Base-by-base conservation (phyloP, 768 basidiomycete genomes). In the Russula ochroleuca region DNA sequence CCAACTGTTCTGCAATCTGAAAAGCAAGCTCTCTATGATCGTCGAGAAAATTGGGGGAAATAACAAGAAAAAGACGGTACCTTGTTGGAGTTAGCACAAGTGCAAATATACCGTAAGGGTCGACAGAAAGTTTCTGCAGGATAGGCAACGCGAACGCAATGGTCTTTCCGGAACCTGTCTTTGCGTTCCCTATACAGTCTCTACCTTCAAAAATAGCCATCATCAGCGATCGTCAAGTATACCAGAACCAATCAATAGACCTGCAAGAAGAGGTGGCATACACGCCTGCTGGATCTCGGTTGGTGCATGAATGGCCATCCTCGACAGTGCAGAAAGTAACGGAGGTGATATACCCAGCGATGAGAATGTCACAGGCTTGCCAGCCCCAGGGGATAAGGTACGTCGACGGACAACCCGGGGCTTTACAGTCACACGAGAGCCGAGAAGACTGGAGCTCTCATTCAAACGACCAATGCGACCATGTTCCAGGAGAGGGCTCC, bases 131-230 rank as follows among this genome's bases (percentile, higher is more conserved):
- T 69, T 84, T 84, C 73, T 99, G 94, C 8, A 98, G 78, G 61
- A 98, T 98, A 5, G 97, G 97, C 6, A 98, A 75, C 1, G 96
- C 97, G 69, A 99, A 99, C 0, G 97, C 95, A 63, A 99, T 85
- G 0, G 97, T 99, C 77, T 99, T 99, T 70, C 96, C 96, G 2
- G 92, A 94, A 57, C 97, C 97, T 0, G 97, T 99, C 77, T 98
- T 95, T 1, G 97, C 94, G 67, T 96, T 94, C 11, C 97, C 97
- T 63, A 99, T 92, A 73, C 95, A 98, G 74, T 99, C 96, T 71
- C 88, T 83, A 43, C 96, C 96, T 93, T 75, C 37, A 66, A 58
- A 53, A 55, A 37, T 49, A 25, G 41, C 17, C 23, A 21, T 47
- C 61, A 50, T 75, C 70, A 73, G 62, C 31, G 53, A 31, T 40